Evolutionary conservation across 352 stramenopile genomes (phyloP).

Genomic region (Saprolegnia diclina): DNA sequence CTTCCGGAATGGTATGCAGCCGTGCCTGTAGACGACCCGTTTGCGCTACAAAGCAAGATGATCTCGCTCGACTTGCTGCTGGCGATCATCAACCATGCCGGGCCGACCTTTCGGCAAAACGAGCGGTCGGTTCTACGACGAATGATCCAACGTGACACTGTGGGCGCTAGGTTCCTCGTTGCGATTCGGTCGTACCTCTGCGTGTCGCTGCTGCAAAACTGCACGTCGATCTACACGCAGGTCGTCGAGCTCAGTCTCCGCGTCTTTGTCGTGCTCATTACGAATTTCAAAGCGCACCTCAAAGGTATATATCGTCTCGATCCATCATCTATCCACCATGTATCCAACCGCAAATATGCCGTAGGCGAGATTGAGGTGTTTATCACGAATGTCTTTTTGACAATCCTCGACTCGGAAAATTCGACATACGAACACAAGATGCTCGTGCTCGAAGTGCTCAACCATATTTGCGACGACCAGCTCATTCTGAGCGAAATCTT

Average conservation of each 20-base stretch:
- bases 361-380: constrained; percentile 96
- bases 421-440: constrained; percentile 97
- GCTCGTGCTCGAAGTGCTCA: constrained; percentile 96
- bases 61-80: constrained; percentile 96
- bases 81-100: constrained; percentile 95
- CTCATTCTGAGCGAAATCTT: constrained; percentile 97
- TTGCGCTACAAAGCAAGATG: constrained; percentile 95
- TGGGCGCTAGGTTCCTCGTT: constrained; percentile 85
- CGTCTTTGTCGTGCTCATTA: constrained; percentile 96
- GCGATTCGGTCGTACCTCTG: constrained; percentile 97
- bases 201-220: constrained; percentile 97
- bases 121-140: constrained; percentile 48
- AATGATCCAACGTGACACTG: neutral
- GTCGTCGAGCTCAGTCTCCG: constrained; percentile 96
- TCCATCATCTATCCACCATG: neutral
- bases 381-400: constrained; percentile 97
- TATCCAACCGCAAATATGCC: neutral
- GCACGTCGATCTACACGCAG: constrained; percentile 93
- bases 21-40: constrained; percentile 74
- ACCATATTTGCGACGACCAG: constrained; percentile 93
- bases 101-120: constrained; percentile 89
- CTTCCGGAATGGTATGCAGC: neutral
- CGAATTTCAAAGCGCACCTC: constrained; percentile 91
- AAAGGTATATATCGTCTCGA: constrained; percentile 65
- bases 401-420: constrained; percentile 96